These are phyloP conservation scores for Peronospora destructor DNA, from an alignment of 352 stramenopile species.

Conservation along the genomic window DNA sequence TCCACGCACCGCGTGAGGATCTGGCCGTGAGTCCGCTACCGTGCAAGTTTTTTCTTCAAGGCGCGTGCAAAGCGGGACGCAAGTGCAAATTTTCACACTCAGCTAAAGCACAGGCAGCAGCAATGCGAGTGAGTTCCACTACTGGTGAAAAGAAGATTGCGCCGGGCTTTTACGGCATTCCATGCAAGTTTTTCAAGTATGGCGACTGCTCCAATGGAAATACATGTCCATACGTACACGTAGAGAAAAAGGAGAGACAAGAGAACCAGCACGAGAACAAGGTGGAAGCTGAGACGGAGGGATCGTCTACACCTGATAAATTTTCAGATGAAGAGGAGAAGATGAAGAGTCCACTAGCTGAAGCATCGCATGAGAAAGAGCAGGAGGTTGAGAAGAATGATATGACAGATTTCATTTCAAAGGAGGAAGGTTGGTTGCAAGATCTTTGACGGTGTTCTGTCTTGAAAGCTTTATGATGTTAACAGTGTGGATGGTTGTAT, in stretches of 20 bases:
- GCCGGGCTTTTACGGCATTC: slow-evolving; percentile 40
- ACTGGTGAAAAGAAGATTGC: slow-evolving; percentile 40
- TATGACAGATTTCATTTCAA: slow-evolving; percentile 64
- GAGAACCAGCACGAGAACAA: slow-evolving; percentile 18
- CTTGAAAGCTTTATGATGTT: not conserved
- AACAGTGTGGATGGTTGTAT: not conserved
- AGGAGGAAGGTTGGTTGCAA: slow-evolving; percentile 51
- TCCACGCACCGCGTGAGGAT: slow-evolving; percentile 39
- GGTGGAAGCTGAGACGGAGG: slow-evolving; percentile 29
- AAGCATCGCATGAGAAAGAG: slow-evolving; percentile 14
- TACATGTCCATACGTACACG: slow-evolving; percentile 64
- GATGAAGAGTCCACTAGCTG: slow-evolving; percentile 4
- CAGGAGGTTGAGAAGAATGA: slow-evolving; percentile 19
- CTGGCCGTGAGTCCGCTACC: slow-evolving; percentile 33
- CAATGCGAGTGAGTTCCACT: slow-evolving; percentile 29
- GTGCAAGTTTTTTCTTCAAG: slow-evolving; percentile 73
- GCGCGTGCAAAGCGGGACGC: slow-evolving; percentile 51
- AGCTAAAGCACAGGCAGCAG: slow-evolving; percentile 13
- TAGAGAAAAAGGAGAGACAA: slow-evolving; percentile 25
- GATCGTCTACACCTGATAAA: slow-evolving; percentile 12
- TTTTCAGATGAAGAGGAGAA: slow-evolving; percentile 34
- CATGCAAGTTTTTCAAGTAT: slow-evolving; percentile 71
- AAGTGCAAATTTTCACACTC: slow-evolving; percentile 64
- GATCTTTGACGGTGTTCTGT: not conserved
- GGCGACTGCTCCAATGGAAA: slow-evolving; percentile 54